These are phyloP conservation scores for Rhodamnia argentea DNA, from an alignment of 345 rosid genomes.

Conservation along the genomic window DNA sequence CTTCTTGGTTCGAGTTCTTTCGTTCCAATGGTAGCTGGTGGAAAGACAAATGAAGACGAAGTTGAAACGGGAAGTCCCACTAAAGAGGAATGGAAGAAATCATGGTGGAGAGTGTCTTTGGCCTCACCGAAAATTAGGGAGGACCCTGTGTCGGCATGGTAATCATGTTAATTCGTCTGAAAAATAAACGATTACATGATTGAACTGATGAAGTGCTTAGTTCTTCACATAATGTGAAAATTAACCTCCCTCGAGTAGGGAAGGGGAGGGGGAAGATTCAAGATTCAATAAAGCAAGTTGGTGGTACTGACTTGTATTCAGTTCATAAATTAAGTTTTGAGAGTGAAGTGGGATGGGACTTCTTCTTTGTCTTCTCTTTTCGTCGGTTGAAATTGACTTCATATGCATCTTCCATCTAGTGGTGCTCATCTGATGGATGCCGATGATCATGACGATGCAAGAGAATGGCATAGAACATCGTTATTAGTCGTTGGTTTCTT, in stretches of 20 bases:
- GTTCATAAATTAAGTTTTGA: neutral
- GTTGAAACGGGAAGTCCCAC: constrained; percentile 21
- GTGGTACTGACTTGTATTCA: neutral
- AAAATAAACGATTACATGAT: neutral
- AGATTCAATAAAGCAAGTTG: neutral
- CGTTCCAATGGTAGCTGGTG: constrained; percentile 51
- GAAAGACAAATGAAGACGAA: constrained; percentile 17
- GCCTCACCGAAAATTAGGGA: constrained; percentile 73
- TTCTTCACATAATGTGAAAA: neutral
- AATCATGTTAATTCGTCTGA: neutral
- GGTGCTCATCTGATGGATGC: neutral
- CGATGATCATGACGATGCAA: neutral
- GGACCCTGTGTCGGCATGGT: constrained; percentile 44
- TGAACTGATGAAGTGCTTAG: neutral
- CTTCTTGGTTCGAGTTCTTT: constrained; percentile 77
- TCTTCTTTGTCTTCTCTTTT: neutral
- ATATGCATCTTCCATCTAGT: neutral
- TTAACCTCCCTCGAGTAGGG: neutral
- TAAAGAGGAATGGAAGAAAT: constrained; percentile 41
- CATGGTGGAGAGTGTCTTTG: constrained; percentile 76
- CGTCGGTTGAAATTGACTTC: neutral
- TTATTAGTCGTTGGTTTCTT: neutral
- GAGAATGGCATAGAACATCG: neutral
- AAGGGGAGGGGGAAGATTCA: neutral
- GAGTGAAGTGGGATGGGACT: neutral